Evolutionary conservation across 176 grass and related monocot species (phyloP), one percentile per base, ranked within the genome.

Genomic region (Raddia guianensis): DNA sequence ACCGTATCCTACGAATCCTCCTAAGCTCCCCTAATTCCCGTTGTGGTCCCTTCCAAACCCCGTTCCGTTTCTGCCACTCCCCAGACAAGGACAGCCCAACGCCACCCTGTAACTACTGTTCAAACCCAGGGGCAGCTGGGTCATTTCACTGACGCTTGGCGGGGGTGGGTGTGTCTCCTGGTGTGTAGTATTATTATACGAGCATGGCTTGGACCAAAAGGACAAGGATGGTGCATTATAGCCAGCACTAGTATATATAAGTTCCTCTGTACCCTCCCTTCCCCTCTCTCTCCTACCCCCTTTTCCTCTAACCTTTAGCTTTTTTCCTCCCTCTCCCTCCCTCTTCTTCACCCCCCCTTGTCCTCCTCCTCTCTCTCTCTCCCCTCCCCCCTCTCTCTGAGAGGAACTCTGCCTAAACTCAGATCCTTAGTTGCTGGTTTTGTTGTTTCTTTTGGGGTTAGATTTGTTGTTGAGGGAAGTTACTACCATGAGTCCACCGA

Each of bases 41-140:
- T 84, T 64, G 72, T 57, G 56, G 85, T 87, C 77, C 77, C 43
- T 35, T 77, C 61, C 63, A 20, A 70, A 16, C 70, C 33, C 91
- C 88, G 88, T 93, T 89, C 91, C 86, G 86, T 93, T 93, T 91
- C 82, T 89, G 88, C 90, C 90, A 97, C 88, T 89, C 37, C 48
- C 53, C 40, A 42, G 86, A 89, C 83, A 89, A 81, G 72, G 83
- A 96, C 77, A 76, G 71, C 76, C 63, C 76, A 89, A 89, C 86
- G 76, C 85, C 88, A 87, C 32, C 66, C 82, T 78, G 88, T 78
- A 82, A 73, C 73, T 68, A 68, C 74, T 86, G 79, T 68, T 86
- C 78, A 73, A 35, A 43, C 21, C 5, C 64, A 42, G 77, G 90
- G 94, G 73, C n/a, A 77, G 51, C 33, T 57, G 0, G 0, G 94